Evolutionary conservation across 2,329 filamentous ascomycete genomes (phyloP), one percentile per base, ranked within the genome.

Genomic region (Trichoderma sp.): DNA sequence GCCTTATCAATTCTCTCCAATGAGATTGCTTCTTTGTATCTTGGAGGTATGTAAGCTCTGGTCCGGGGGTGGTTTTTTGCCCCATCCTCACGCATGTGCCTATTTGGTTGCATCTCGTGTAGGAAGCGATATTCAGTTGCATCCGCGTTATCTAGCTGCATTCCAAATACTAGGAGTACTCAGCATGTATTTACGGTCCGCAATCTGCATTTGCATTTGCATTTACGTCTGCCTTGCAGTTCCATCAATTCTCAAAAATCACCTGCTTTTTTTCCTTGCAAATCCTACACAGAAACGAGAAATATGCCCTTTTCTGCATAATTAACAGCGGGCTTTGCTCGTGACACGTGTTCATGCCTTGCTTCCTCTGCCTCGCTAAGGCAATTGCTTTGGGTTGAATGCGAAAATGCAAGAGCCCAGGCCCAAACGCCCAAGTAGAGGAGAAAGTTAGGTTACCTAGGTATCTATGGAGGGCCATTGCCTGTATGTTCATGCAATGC

Each of bases 221-320:
- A 32, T 65, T n/a, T 65, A 18, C 39, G 30, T 65, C 26, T 65
- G 37, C 61, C 24, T 49, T 49, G 34, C 51, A 65, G 24, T 56
- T 46, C 16, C 56, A 56, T 65, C 52, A 56, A 24, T 11, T 21
- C 8, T 49, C 46, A 49, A 49, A 14, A 24, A 65, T 34, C 52
- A 52, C 28, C 56, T 65, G 37, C 61, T 34, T 65, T 26, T 26
- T 37, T 32, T 26, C 26, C 28, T 32, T 14, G 28, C 26, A 3
- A 24, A 49, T 18, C 11, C n/a, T 30, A 26, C 43, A 49, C 46
- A 43, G 16, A 43, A 43, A 43, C 16, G 39, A 43, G 39, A 43
- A 43, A 43, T n/a, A 43, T n/a, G 39, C 39, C 39, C 39, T 43
- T 43, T 18, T n/a, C 52, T 56, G 18, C 3, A 34, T 43, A 11